phyloP scores from a whole-genome alignment of 371 early-diverging fungal species.

The Mucor indicus region DNA sequence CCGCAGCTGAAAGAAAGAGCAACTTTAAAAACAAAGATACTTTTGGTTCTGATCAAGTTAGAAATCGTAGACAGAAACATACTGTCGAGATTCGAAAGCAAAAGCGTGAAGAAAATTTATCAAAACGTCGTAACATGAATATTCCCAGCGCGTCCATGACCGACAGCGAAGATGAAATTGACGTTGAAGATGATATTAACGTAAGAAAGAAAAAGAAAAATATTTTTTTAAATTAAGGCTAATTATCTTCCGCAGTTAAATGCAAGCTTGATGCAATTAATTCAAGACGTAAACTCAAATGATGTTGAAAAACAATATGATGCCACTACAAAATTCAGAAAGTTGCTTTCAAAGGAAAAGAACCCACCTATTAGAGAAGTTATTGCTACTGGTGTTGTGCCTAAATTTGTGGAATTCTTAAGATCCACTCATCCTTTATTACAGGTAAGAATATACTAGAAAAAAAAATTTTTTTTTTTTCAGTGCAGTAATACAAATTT shows the following conservation, averaged over 20 bases:
- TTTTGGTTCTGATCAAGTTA: slow-evolving; percentile 35
- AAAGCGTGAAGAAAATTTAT: slow-evolving; percentile 92
- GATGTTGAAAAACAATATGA: slow-evolving; percentile 79
- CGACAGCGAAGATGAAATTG: slow-evolving; percentile 82
- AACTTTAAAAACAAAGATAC: slow-evolving; percentile 37
- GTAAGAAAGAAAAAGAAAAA: slow-evolving; percentile 19
- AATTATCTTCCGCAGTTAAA: slow-evolving; percentile 8
- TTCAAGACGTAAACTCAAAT: slow-evolving; percentile 71
- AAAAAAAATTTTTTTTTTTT: neutral
- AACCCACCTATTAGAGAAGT: slow-evolving; percentile 99
- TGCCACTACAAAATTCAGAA: slow-evolving; percentile 93
- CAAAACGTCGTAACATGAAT: slow-evolving; percentile 89
- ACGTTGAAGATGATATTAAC: slow-evolving; percentile 45
- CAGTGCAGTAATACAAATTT: neutral
- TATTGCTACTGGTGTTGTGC: slow-evolving; percentile 92
- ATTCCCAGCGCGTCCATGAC: slow-evolving; percentile 49
- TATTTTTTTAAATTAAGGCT: slow-evolving; percentile 6
- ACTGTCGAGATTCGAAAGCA: slow-evolving; percentile 91
- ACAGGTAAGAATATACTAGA: slow-evolving; percentile 72
- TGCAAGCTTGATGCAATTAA: slow-evolving; percentile 48
- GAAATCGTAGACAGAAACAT: slow-evolving; percentile 41
- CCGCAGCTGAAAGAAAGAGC: slow-evolving; percentile 25
- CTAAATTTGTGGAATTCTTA: slow-evolving; percentile 95
- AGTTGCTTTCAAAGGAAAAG: slow-evolving; percentile 95
- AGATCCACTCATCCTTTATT: slow-evolving; percentile 73